These are phyloP conservation scores for Paramecium biaurelia DNA, from an alignment of 73 alveolate genomes.

Conservation along the genomic window DNA sequence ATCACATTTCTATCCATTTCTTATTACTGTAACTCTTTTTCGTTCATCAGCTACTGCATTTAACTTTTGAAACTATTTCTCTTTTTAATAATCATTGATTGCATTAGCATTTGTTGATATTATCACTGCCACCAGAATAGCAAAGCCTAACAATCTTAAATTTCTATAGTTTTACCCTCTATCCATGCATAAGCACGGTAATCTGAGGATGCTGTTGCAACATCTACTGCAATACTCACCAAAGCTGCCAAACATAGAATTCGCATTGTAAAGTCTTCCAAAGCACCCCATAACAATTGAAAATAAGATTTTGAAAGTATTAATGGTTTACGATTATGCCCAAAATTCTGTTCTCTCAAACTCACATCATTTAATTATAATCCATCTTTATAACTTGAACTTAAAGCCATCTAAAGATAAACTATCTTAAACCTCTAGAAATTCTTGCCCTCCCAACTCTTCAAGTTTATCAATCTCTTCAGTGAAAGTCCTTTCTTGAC, in stretches of 20 bases:
- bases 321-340: slow-evolving; percentile 37
- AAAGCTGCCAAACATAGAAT: slow-evolving; percentile 92
- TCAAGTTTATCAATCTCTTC: slow-evolving; percentile 65
- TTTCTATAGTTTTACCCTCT: slow-evolving; percentile 78
- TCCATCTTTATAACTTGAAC: not conserved
- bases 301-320: slow-evolving; percentile 39
- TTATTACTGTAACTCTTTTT: slow-evolving; percentile 65
- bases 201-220: slow-evolving; percentile 83
- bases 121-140: slow-evolving; percentile 87
- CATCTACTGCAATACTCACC: slow-evolving; percentile 90
- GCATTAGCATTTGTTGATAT: slow-evolving; percentile 89
- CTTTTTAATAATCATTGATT: slow-evolving; percentile 85
- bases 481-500: slow-evolving; percentile 61
- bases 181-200: slow-evolving; percentile 78
- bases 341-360: slow-evolving; percentile 49
- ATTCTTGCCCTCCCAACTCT: slow-evolving; percentile 60
- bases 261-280: slow-evolving; percentile 93
- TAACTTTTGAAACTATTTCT: slow-evolving; percentile 73
- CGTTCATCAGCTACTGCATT: slow-evolving; percentile 55
- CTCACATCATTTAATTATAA: not conserved
- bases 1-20: slow-evolving; percentile 68
- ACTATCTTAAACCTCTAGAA: slow-evolving; percentile 15
- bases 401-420: not conserved
- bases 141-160: slow-evolving; percentile 75
- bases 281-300: slow-evolving; percentile 76